Conservation (phyloP, 1,139 yeast genomes). For the Candida dubliniensis region DNA sequence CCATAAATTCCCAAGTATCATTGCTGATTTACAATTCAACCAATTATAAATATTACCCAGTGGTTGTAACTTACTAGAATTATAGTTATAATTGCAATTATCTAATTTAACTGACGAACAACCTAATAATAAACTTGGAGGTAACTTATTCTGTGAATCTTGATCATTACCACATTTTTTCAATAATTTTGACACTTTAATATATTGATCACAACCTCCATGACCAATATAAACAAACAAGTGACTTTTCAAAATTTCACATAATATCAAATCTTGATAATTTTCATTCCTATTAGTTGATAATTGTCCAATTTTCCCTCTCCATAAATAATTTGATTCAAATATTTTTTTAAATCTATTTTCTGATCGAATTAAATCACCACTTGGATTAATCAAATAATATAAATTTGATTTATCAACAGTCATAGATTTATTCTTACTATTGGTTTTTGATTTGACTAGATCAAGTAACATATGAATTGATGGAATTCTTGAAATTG, state of each 20-base stretch:
- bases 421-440: conserved; percentile 1
- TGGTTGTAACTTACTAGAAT: conserved; percentile 60
- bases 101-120: conserved; percentile 83
- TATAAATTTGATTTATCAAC: conserved; percentile 28
- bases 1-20: conserved; percentile 88
- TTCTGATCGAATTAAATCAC: conserved; percentile 73
- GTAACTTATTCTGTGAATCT: conserved; percentile 19
- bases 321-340: conserved; percentile 44
- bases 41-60: conserved; percentile 78
- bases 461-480: conserved; percentile 46
- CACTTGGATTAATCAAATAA: conserved; percentile 78
- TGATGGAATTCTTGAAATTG: conserved; percentile 80
- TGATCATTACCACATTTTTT: conserved; percentile 17
- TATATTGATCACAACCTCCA: conserved; percentile 90
- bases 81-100: conserved; percentile 22
- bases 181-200: conserved; percentile 39
- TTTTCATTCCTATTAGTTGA: conserved; percentile 39
- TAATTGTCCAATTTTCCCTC: conserved; percentile 49
- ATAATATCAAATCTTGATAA: conserved; percentile 43
- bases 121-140: conserved; percentile 81
- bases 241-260: conserved; percentile 40
- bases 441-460: conserved; percentile 22
- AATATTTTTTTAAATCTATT: conserved; percentile 53
- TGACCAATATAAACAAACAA: conserved; percentile 87
- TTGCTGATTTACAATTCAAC: conserved; percentile 76